A percentile compares a stretch with the other conserved stretches of the same genome.
Evolutionary conservation across 164 flowering plant genomes (phyloP).

Genomic region (Euptelea pleiosperma): DNA sequence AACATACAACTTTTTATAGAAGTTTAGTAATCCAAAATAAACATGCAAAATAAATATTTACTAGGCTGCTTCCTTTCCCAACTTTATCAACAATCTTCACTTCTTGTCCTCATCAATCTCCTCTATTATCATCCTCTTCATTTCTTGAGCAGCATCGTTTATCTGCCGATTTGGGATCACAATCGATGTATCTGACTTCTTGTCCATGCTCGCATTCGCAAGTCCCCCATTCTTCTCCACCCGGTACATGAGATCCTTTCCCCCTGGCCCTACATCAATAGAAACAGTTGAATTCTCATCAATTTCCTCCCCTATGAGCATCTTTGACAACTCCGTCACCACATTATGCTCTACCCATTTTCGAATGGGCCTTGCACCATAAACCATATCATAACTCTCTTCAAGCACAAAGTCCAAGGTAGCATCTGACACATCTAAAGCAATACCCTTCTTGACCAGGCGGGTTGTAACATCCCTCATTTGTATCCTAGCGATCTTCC

Average conservation of each 20-base stretch:
- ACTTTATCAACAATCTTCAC: too few species aligned
- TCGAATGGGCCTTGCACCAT: slow-evolving; percentile 80
- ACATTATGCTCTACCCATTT: slow-evolving; percentile 77
- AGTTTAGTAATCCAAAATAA: too few species aligned
- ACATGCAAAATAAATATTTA: too few species aligned
- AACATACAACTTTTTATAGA: too few species aligned
- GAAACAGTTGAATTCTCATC: slow-evolving; percentile 82
- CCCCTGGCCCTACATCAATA: slow-evolving; percentile 45
- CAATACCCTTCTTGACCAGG: slow-evolving; percentile 67
- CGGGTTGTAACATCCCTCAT: slow-evolving; percentile 65
- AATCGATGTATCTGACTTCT: slow-evolving; percentile 52
- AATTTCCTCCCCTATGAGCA: slow-evolving; percentile 64
- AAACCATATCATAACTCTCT: slow-evolving; percentile 52
- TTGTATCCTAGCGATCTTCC: slow-evolving; percentile 58
- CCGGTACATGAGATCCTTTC: slow-evolving; percentile 13
- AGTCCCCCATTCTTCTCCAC: slow-evolving; percentile 62
- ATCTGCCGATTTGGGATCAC: slow-evolving; percentile 39
- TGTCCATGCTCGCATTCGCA: slow-evolving; percentile 52
- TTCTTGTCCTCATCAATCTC: too few species aligned
- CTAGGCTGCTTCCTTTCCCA: too few species aligned
- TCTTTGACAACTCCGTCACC: slow-evolving; percentile 69
- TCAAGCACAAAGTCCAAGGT: slow-evolving; percentile 57
- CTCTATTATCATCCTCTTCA: slow-evolving; percentile 67
- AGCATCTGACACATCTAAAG: slow-evolving; percentile 60
- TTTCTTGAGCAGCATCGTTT: slow-evolving; percentile 41